Evolutionary conservation across 2,329 filamentous ascomycete species (phyloP), one percentile per base, ranked within the genome.

Genomic region (Fusarium chuoi): DNA sequence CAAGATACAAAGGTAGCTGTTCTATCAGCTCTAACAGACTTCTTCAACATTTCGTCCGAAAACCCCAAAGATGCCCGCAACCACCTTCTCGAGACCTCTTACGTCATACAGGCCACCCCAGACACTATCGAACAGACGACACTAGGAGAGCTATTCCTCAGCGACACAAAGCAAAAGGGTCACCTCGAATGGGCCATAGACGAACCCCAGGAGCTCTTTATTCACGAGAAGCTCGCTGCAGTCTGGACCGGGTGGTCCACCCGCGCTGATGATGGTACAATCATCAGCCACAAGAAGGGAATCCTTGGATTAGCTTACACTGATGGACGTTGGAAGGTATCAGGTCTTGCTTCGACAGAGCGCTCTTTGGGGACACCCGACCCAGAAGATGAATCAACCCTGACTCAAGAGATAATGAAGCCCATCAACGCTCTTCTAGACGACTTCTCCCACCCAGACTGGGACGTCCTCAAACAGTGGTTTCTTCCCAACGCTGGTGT

Each of bases 361-460:
- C 44, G 46, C 6, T 45, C 30, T 1, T 2, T 44, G 0, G 38
- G 20, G 0, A 46, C 10, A 15, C 54, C 66, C 1, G 4, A 15
- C 3, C 33, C 28, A 4, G 42, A 33, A 9, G n/a, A 64, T 17
- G 49, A 51, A 24, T 3, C 10, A 1, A 18, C 14, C 1, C 42
- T 45, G 12, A 42, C 41, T 0, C 26, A 41, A 4, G 61, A 55
- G 14, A 71, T 71, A 2, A 66, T 62, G 61, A 45, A 66, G 1
- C 61, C 68, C 24, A 57, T 70, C 24, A 54, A 67, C 11, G 67
- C 67, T 11, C 68, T 71, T 4, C 35, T 71, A 30, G 18, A 65
- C 0, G 68, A 71, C 22, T 71, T 71, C 20, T 67, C 66, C 6
- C 41, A 46, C 7, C 68, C 68, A 7, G 17, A 71, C 30, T 71